Base-by-base conservation (phyloP, 2,329 filamentous ascomycete genomes). In the Botrytis fragariae region DNA sequence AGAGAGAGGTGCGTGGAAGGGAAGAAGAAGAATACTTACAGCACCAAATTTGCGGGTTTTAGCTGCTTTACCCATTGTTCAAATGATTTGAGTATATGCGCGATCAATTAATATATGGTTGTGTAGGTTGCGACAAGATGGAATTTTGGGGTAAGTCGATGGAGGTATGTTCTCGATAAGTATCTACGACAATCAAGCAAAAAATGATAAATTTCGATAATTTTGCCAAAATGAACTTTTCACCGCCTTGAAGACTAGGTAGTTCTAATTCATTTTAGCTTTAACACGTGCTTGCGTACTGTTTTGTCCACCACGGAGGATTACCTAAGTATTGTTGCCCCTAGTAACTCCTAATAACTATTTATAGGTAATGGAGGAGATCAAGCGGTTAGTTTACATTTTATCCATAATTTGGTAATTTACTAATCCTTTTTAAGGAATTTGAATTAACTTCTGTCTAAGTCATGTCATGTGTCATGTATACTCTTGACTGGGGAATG, bases 41-140 rank as follows among this genome's bases (percentile, higher is more conserved):
- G 87, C 85, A 68, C 90, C 95, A 82, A 97, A 98, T 85, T 98
- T 98, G 85, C 95, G 91, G 71, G 93, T 97, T 82, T 91, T 93
- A 86, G 97, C 97, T 76, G 91, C 89, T 78, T 94, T 89, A 84
- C 94, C 95, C 95, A 98, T 98, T n/a, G 25, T 42, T 25, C 14
- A 5, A 4, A 45, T 0, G 18, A 20, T 20, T 35, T 14, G 7
- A 14, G n/a, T 61, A 16, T 69, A 14, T 57, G 37, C 5, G 35
- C 16, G 29, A 54, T 32, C 18, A 42, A 57, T 39, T 54, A 25
- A 51, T 65, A 20, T 54, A 32, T 65, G 8, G 35, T 44, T 67
- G 44, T 42, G n/a, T 32, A 7, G 32, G 45, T 64, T 54, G 45
- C 25, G 35, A 48, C 12, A 64, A 64, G 32, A 51, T 7, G 8